Conservation (phyloP, 192 early-diverging fungal species). For the Coemansia umbellata region DNA sequence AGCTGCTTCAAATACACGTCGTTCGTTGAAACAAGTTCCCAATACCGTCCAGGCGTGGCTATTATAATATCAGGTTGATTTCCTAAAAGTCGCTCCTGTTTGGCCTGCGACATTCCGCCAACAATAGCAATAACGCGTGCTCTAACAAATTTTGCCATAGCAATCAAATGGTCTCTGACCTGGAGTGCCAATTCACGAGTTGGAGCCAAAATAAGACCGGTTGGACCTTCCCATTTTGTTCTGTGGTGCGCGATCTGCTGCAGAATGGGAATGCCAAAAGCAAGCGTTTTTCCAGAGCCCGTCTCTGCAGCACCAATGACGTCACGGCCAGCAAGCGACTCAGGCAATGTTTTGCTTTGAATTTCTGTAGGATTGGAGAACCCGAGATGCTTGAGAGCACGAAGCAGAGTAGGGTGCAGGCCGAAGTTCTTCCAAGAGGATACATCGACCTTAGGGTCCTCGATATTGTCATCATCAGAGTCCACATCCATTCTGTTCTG, state of each 20-base stretch:
- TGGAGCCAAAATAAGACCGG: slow-evolving; percentile 80
- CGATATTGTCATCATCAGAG: slow-evolving; percentile 16
- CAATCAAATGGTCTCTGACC: slow-evolving; percentile 77
- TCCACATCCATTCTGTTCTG: slow-evolving; percentile 16
- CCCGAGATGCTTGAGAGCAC: slow-evolving; percentile 65
- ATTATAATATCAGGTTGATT: slow-evolving; percentile 68
- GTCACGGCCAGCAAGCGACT: slow-evolving; percentile 72
- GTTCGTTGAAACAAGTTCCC: slow-evolving; percentile 61
- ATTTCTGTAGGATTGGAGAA: slow-evolving; percentile 85
- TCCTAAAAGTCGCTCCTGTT: slow-evolving; percentile 76
- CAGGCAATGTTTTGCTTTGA: slow-evolving; percentile 70
- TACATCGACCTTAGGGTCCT: slow-evolving; percentile 54
- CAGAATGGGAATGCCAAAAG: slow-evolving; percentile 91
- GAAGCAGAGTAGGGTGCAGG: slow-evolving; percentile 55
- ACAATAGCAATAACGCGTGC: slow-evolving; percentile 74
- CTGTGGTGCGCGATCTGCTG: slow-evolving; percentile 57
- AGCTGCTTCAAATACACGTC: slow-evolving; percentile 56
- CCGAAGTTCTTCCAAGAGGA: slow-evolving; percentile 70
- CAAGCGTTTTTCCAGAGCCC: slow-evolving; percentile 93
- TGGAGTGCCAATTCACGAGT: slow-evolving; percentile 96
- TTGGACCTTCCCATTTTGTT: slow-evolving; percentile 21
- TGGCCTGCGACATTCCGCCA: slow-evolving; percentile 91
- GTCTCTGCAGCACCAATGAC: slow-evolving; percentile 93
- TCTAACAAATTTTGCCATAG: slow-evolving; percentile 44
- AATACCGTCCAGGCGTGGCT: slow-evolving; percentile 79